Evolutionary conservation across 495 filamentous ascomycete species (phyloP).

Genomic region (Immersiella caudata): DNA sequence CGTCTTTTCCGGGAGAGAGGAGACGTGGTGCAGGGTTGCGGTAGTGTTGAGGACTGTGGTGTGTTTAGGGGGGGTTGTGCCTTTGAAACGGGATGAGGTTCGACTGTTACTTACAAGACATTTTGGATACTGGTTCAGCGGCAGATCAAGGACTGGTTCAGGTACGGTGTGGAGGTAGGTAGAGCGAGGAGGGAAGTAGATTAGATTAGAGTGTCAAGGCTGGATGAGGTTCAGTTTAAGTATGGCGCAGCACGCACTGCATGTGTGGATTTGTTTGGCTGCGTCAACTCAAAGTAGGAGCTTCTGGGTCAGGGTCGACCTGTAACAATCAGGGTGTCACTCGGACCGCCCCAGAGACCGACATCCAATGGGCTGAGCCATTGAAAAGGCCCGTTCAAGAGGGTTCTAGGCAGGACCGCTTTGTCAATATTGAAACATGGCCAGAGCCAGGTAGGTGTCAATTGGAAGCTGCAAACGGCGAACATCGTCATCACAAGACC

Average conservation of each 20-base stretch:
- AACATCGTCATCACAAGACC: background rate
- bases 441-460: background rate
- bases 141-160: too few species aligned
- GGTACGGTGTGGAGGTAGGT: background rate
- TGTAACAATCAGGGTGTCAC: slow-evolving; percentile 22
- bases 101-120: slow-evolving; percentile 34
- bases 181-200: background rate
- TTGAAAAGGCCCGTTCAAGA: background rate
- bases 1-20: slow-evolving; percentile 58
- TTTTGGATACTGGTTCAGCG: slow-evolving; percentile 4
- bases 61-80: background rate
- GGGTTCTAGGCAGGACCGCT: background rate
- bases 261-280: background rate
- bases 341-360: slow-evolving; percentile 6
- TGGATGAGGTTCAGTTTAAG: background rate
- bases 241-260: background rate
- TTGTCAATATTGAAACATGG: slow-evolving; percentile 9
- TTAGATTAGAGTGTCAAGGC: background rate
- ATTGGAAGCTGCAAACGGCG: background rate
- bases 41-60: slow-evolving; percentile 42
- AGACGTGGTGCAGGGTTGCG: slow-evolving; percentile 56
- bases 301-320: background rate
- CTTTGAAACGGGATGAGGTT: background rate
- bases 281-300: background rate
- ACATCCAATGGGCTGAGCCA: background rate